Evolutionary conservation across 2,329 filamentous ascomycete genomes (phyloP), one percentile per base, ranked within the genome.

Genomic region (Penicillium sp.): DNA sequence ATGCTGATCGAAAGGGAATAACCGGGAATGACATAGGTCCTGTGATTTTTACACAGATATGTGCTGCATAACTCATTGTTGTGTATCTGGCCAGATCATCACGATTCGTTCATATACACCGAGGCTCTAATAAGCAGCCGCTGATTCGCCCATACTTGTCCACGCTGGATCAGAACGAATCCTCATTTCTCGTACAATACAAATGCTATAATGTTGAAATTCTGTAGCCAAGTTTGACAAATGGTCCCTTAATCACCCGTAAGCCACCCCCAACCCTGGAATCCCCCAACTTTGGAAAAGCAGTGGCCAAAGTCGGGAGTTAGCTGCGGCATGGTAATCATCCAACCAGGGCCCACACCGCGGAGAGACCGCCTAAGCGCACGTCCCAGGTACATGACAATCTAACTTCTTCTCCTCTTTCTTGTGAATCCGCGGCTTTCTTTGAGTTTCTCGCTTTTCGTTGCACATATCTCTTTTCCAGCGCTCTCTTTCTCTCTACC

Each of bases 91-190:
- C 48, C 48, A 42, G 39, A 45, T 44, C 14, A 45, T 21, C 37
- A 42, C 39, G 19, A 42, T n/a, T n/a, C 27, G 37, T 52, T 54
- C 52, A 56, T 58, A 54, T 56, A 42, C 56, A 29, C 64, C 65
- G 63, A 69, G 62, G 52, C 53, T 43, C 52, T 55, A 69, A 69
- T 71, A 68, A 65, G 63, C 64, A 55, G 52, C 44, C 49, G 57
- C 60, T 70, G 62, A 70, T 71, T 71, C 63, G 64, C 42, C 56
- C 31, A 49, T 8, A 2, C 35, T 39, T 39, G 7, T n/a, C 35
- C n/a, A 10, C 35, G 35, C 8, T 14, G 31, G 37, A 52, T 8
- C 26, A 33, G 27, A 35, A 31, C 26, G 35, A 43, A 16, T 22
- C 24, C 22, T 4, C 7, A 2, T 8, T 24, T 50, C 16, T 24